Evolutionary conservation across 495 filamentous ascomycete species (phyloP).

Genomic region (Hypomontagnella monticulosa): DNA sequence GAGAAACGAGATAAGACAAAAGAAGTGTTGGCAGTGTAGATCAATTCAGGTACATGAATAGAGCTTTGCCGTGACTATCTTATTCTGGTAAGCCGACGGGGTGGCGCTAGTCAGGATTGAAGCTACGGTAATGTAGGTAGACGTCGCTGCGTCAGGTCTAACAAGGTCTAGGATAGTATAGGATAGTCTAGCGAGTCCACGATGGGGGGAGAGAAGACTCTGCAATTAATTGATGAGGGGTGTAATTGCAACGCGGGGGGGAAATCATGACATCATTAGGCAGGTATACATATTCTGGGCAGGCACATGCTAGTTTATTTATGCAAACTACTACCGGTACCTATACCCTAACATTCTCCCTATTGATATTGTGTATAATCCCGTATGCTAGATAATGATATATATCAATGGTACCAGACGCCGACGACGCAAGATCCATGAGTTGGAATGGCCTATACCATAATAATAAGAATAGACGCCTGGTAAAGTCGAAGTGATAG

Average conservation of each 20-base stretch:
- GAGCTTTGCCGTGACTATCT: conserved; percentile 33
- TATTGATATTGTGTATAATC: no score
- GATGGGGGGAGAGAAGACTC: conserved; percentile 3
- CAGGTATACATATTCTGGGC: conserved; percentile 10
- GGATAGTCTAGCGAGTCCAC: background rate
- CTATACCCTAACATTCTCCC: no score
- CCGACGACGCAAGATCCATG: conserved; percentile 11
- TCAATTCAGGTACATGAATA: conserved; percentile 31
- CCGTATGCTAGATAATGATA: background rate
- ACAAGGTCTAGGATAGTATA: conserved; percentile 12
- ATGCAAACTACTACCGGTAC: no score
- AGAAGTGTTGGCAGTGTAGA: conserved; percentile 22
- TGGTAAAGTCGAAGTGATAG: conserved; percentile 12
- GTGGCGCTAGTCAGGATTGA: conserved; percentile 22
- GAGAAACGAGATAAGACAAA: conserved; percentile 11
- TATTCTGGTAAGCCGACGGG: conserved; percentile 37
- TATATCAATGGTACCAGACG: conserved; percentile 8
- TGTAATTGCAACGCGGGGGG: conserved; percentile 23
- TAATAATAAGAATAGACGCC: conserved; percentile 9
- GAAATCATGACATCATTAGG: conserved; percentile 35
- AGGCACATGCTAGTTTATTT: conserved; percentile 15
- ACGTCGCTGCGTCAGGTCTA: conserved; percentile 23
- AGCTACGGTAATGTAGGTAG: conserved; percentile 25
- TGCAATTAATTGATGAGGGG: conserved; percentile 13
- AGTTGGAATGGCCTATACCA: conserved; percentile 4